Percentiles rank a stretch among this genome's conserved stretches.
Conservation (phyloP, 306 rosid genomes). For the Cucurbita argyrosperma region DNA sequence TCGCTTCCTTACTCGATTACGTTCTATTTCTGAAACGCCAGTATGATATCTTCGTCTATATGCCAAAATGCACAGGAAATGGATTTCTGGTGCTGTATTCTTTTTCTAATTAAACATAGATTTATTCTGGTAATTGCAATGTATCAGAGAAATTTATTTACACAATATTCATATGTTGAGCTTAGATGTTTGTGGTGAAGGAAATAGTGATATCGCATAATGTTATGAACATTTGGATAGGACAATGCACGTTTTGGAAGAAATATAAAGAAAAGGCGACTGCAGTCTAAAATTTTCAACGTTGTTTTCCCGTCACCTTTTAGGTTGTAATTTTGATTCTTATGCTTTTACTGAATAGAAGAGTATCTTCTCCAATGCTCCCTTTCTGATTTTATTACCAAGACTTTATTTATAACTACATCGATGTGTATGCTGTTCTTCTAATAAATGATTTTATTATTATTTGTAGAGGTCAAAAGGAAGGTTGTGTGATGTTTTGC, state of each 20-base stretch:
- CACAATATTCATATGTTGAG: background rate
- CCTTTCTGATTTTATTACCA: background rate
- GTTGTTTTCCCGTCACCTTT: background rate
- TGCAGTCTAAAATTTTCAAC: background rate
- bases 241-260: background rate
- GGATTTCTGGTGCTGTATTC: background rate
- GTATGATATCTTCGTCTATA: background rate
- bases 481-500: slow-evolving; percentile 56
- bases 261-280: background rate
- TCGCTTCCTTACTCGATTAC: background rate
- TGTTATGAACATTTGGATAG: background rate
- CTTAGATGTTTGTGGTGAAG: background rate
- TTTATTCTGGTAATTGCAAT: background rate
- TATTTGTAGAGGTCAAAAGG: slow-evolving; percentile 65
- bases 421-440: background rate
- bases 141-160: background rate
- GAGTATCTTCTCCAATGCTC: background rate
- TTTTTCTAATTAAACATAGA: background rate
- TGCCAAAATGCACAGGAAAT: background rate
- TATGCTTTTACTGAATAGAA: background rate
- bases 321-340: background rate
- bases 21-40: background rate
- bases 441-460: background rate
- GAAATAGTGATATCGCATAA: background rate
- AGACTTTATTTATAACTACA: background rate